Evolutionary conservation across 169 alveolate species (phyloP), one percentile per base, ranked within the genome.

Genomic region (Theileria parva): DNA sequence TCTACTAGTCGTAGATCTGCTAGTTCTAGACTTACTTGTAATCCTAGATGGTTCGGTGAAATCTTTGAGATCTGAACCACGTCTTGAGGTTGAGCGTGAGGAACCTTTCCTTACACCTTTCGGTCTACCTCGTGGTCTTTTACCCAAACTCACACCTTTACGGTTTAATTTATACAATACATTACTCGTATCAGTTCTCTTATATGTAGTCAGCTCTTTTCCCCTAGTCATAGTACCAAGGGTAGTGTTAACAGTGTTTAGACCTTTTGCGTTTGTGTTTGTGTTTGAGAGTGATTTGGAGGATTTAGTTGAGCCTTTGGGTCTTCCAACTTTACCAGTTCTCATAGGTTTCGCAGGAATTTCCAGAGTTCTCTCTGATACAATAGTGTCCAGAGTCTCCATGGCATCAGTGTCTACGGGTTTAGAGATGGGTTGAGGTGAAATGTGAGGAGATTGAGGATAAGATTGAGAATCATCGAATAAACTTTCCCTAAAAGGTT

Each of bases 241-340:
- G 48, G 48, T 37, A n/a, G n/a, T n/a, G n/a, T n/a, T n/a, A n/a
- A 32, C 37, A 32, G 37, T 32, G 37, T 32, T 32, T 32, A 32
- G 5, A 32, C 37, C 37, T 1, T 1, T 32, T 1, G 37, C 5
- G 8, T 2, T 32, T 2, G 37, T 32, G 37, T 32, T 32, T 5
- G 37, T 2, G 53, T 44, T 1, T 11, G 53, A 4, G 12, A 44
- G 19, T 44, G 53, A 44, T 44, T 63, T 19, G 39, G 68, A 60
- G 28, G 28, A 27, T 60, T 34, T 60, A 12, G 71, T 28, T 2
- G 71, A 63, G 1, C 53, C 71, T 63, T 63, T 21, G 27, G 71
- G 71, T 63, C 71, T 7, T 63, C 71, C 71, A 23, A 30, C 50
- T 63, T 39, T 15, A 63, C 39, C 39, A 39, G 53, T 44, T 13